Evolutionary conservation across 176 grass and related monocot genomes (phyloP).

Genomic region (Rhipidocladum racemiflorum): DNA sequence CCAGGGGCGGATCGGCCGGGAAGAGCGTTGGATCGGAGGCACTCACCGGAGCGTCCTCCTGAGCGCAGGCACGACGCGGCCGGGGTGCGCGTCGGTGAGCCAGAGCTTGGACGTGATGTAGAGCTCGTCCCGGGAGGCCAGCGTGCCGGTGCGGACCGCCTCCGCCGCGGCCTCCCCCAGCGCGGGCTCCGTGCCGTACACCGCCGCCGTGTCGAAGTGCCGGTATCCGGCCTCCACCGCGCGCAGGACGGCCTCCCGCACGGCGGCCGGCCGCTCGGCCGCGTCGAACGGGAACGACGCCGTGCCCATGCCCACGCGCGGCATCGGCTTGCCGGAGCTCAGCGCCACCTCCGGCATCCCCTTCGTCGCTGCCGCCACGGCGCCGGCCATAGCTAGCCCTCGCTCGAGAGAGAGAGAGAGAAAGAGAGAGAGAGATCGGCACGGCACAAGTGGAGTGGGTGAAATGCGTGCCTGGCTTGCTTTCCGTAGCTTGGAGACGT

Average conservation of each 20-base stretch:
- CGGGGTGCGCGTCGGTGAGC: conserved; percentile 7
- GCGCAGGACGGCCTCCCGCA: conserved; percentile 1
- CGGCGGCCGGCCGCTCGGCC: neutral
- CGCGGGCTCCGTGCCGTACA: conserved; percentile 18
- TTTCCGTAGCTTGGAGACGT: no score
- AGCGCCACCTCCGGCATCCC: neutral
- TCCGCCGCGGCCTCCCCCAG: conserved; percentile 14
- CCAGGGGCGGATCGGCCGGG: no score
- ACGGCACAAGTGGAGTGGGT: no score
- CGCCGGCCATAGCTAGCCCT: no score
- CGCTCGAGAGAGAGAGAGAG: neutral
- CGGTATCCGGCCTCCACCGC: conserved; percentile 30
- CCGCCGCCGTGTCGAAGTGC: conserved; percentile 38
- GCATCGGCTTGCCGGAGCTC: conserved; percentile 28
- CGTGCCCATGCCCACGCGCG: conserved; percentile 37
- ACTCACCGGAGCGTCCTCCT: conserved; percentile 6
- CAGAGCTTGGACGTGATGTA: conserved; percentile 51
- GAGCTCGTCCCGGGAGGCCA: conserved; percentile 21
- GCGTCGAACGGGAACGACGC: neutral
- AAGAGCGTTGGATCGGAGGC: no score
- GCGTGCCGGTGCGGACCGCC: neutral
- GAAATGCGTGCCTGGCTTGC: no score
- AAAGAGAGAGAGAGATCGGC: no score
- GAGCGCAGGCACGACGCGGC: conserved; percentile 31
- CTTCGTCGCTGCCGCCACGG: neutral